Evolutionary conservation across 2,329 filamentous ascomycete species (phyloP).

Genomic region (Botryotinia globosa): DNA sequence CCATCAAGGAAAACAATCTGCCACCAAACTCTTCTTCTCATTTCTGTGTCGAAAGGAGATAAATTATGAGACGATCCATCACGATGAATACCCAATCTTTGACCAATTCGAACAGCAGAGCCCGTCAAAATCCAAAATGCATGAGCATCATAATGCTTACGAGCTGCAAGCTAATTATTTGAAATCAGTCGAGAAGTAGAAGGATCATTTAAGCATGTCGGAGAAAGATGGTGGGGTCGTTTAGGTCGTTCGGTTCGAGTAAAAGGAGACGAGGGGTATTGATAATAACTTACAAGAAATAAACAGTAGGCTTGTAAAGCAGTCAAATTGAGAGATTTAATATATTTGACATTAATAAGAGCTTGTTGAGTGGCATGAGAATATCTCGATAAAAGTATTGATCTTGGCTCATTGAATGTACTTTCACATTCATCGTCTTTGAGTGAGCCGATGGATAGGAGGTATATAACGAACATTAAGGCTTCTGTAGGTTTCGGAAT

Average conservation of each 20-base stretch:
- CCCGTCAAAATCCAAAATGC: slow-evolving; percentile 51
- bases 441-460: slow-evolving; percentile 59
- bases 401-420: slow-evolving; percentile 54
- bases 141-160: slow-evolving; percentile 42
- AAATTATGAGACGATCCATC: slow-evolving; percentile 41
- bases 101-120: slow-evolving; percentile 47
- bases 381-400: slow-evolving; percentile 52
- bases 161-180: slow-evolving; percentile 35
- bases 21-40: slow-evolving; percentile 61
- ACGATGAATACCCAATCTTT: slow-evolving; percentile 49
- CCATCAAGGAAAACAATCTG: slow-evolving; percentile 61
- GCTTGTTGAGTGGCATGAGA: slow-evolving; percentile 62
- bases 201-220: slow-evolving; percentile 19
- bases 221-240: slow-evolving; percentile 11
- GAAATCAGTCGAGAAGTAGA: neutral
- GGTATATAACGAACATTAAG: slow-evolving; percentile 65
- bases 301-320: slow-evolving; percentile 66
- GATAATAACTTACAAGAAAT: slow-evolving; percentile 54
- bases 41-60: slow-evolving; percentile 55
- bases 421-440: slow-evolving; percentile 52
- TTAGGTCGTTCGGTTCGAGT: neutral
- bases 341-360: slow-evolving; percentile 63
- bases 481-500: slow-evolving; percentile 56
- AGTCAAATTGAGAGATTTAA: slow-evolving; percentile 62
- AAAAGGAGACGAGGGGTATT: neutral